A percentile compares a stretch with the other conserved stretches of the same genome.
Evolutionary conservation across 1,284 basidiomycete species (phyloP).

Genomic region (Inonotus hispidus): DNA sequence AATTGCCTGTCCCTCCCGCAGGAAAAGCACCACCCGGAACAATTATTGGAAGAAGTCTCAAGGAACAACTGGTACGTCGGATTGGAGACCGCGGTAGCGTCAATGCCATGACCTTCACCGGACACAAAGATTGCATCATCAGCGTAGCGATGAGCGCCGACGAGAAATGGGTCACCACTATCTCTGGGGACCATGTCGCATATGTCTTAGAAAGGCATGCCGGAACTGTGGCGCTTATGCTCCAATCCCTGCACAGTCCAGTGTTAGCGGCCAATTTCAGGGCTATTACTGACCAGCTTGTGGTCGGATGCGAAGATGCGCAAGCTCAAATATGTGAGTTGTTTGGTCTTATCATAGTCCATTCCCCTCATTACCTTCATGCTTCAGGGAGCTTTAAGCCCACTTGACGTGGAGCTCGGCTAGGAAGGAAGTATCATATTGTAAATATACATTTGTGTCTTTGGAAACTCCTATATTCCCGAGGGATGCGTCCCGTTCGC

Average conservation of each 20-base stretch:
- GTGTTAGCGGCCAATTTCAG: constrained; percentile 85
- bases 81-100: constrained; percentile 36
- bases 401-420: too few species aligned
- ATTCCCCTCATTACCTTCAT: neutral
- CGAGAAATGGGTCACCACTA: constrained; percentile 83
- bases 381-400: neutral
- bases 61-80: constrained; percentile 16
- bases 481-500: too few species aligned
- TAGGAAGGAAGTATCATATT: too few species aligned
- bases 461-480: too few species aligned
- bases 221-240: constrained; percentile 73
- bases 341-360: neutral
- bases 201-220: constrained; percentile 82
- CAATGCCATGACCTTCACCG: constrained; percentile 75
- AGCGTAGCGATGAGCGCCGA: constrained; percentile 79
- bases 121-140: constrained; percentile 84
- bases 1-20: neutral
- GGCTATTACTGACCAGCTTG: constrained; percentile 66
- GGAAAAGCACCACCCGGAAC: neutral
- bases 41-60: neutral
- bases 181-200: constrained; percentile 85
- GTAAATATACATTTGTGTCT: too few species aligned
- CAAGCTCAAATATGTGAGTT: constrained; percentile 68
- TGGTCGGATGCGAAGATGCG: constrained; percentile 85
- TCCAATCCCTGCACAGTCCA: constrained; percentile 91